Evolutionary conservation across 306 rosid species (phyloP).

Genomic region (Prunus campanulata): DNA sequence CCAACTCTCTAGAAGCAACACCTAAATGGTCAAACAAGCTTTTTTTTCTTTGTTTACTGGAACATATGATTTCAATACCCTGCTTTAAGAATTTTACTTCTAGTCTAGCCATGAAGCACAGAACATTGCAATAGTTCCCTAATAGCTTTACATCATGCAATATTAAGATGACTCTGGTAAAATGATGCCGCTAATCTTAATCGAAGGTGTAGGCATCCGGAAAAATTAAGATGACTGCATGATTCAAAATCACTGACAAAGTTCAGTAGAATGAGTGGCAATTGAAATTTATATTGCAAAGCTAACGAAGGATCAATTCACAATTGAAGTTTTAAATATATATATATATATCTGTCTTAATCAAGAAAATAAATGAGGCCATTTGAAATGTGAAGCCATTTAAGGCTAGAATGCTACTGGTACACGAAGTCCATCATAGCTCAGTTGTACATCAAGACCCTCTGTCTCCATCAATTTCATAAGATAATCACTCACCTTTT

Average conservation of each 20-base stretch:
- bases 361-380: neutral
- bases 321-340: neutral
- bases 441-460: conserved; percentile 80
- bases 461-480: conserved; percentile 59
- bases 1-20: no score
- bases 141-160: no score
- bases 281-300: neutral
- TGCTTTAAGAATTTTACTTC: no score
- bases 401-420: conserved; percentile 48
- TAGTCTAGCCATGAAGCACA: no score
- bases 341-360: neutral
- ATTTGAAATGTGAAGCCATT: neutral
- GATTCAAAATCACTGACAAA: neutral
- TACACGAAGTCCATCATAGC: conserved; percentile 83
- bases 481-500: conserved; percentile 68
- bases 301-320: conserved; percentile 9
- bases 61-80: no score
- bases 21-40: no score
- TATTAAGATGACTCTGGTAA: neutral
- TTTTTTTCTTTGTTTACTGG: no score
- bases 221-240: neutral
- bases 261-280: neutral
- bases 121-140: no score
- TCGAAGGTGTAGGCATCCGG: neutral
- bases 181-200: neutral